Evolutionary conservation across 129 eudicot species (phyloP).

Genomic region (Escallonia rubra): DNA sequence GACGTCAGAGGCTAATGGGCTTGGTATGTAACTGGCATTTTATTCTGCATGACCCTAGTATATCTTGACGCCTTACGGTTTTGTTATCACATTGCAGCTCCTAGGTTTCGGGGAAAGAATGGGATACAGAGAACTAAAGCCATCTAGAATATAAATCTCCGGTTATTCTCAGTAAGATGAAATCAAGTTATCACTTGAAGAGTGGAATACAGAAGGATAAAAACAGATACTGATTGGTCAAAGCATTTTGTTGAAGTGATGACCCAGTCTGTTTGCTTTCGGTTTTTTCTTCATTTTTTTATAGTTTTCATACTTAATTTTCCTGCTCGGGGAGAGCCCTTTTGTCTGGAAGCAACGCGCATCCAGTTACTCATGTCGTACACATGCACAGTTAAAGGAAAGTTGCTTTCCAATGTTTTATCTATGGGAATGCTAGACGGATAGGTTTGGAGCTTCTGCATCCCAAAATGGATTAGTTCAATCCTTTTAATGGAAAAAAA

Average conservation of each 20-base stretch:
- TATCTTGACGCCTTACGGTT: neutral
- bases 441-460: constrained; percentile 22
- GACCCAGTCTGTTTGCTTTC: constrained; percentile 26
- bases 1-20: constrained; percentile 71
- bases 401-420: constrained; percentile 41
- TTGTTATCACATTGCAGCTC: constrained; percentile 27
- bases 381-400: constrained; percentile 36
- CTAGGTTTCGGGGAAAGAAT: constrained; percentile 44
- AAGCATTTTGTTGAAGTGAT: constrained; percentile 12
- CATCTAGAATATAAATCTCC: constrained; percentile 24
- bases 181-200: constrained; percentile 21
- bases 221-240: constrained; percentile 4
- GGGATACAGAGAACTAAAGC: constrained; percentile 30
- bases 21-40: constrained; percentile 27
- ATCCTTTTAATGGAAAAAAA: constrained; percentile 10
- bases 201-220: constrained; percentile 12
- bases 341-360: constrained; percentile 20
- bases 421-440: constrained; percentile 29
- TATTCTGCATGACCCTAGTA: neutral
- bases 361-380: constrained; percentile 8
- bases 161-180: constrained; percentile 21
- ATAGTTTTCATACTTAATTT: constrained; percentile 17
- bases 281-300: constrained; percentile 20
- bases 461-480: constrained; percentile 14
- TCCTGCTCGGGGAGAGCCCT: constrained; percentile 29